Evolutionary conservation across 345 rosid species (phyloP).

Genomic region (Gossypium thurberi): DNA sequence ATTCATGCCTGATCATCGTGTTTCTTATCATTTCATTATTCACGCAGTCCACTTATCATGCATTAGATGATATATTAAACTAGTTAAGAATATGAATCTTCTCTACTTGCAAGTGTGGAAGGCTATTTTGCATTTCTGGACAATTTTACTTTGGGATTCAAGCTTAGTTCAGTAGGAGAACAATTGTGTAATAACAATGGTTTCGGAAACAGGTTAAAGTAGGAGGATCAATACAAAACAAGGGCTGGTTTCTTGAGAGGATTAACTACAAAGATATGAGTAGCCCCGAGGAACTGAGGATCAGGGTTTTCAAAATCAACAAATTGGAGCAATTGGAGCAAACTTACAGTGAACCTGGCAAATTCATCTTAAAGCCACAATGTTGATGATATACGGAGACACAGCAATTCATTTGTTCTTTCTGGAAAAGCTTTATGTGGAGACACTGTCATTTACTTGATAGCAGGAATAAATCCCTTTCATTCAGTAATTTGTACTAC

Average conservation of each 20-base stretch:
- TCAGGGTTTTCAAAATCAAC: constrained; percentile 70
- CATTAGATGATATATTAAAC: neutral
- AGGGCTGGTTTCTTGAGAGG: constrained; percentile 68
- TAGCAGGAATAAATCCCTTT: too few species aligned
- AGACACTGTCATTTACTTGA: too few species aligned
- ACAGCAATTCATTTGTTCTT: too few species aligned
- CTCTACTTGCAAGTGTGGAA: too few species aligned
- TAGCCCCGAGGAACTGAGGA: constrained; percentile 66
- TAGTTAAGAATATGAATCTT: neutral
- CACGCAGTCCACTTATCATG: neutral
- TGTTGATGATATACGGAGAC: too few species aligned
- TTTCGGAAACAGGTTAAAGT: constrained; percentile 45
- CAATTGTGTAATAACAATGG: neutral
- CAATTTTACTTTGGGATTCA: neutral
- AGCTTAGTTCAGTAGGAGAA: neutral
- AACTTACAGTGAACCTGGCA: constrained; percentile 47
- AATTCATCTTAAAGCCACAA: constrained; percentile 29
- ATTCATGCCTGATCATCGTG: neutral
- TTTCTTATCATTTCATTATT: neutral
- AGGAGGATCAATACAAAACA: constrained; percentile 64
- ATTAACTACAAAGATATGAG: constrained; percentile 68
- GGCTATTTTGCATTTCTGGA: neutral
- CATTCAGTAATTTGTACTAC: too few species aligned
- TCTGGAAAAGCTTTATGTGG: too few species aligned
- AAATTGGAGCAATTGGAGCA: constrained; percentile 63